Evolutionary conservation across 1,284 basidiomycete species (phyloP).

Genomic region (Cutaneotrichosporon sp.): DNA sequence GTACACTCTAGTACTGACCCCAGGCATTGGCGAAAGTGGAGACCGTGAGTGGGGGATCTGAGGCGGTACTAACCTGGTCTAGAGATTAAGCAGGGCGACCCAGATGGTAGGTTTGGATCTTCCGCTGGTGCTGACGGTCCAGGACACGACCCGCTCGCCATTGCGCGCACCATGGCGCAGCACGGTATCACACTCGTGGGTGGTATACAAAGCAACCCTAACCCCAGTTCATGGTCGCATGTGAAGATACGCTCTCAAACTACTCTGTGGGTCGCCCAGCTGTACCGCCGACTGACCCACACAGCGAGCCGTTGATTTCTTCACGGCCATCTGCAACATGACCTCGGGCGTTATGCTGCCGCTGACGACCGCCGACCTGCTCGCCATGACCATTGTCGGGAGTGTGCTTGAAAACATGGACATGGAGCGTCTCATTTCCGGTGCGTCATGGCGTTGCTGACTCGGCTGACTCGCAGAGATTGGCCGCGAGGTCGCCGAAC

Average conservation of each 20-base stretch:
- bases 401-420: conserved; percentile 97
- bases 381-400: conserved; percentile 93
- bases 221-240: conserved; percentile 88
- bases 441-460: conserved; percentile 20
- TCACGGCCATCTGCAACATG: conserved; percentile 83
- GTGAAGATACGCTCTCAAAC: conserved; percentile 92
- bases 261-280: conserved; percentile 82
- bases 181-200: conserved; percentile 81
- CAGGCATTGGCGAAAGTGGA: conserved; percentile 44
- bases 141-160: conserved; percentile 77
- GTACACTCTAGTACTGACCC: neutral
- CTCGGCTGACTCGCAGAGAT: conserved; percentile 57
- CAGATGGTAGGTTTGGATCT: conserved; percentile 56
- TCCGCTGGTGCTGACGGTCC: conserved; percentile 8
- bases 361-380: conserved; percentile 87
- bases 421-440: conserved; percentile 83
- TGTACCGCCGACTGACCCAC: neutral
- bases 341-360: conserved; percentile 94
- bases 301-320: conserved; percentile 90
- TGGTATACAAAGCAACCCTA: conserved; percentile 13
- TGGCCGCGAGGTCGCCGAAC: conserved; percentile 84
- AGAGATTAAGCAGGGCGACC: conserved; percentile 83
- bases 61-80: conserved; percentile 9
- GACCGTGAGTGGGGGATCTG: conserved; percentile 35
- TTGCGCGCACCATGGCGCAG: conserved; percentile 84